Base-by-base conservation (phyloP, 2,329 filamentous ascomycete species). In the Ascochyta viciae-villosae region DNA sequence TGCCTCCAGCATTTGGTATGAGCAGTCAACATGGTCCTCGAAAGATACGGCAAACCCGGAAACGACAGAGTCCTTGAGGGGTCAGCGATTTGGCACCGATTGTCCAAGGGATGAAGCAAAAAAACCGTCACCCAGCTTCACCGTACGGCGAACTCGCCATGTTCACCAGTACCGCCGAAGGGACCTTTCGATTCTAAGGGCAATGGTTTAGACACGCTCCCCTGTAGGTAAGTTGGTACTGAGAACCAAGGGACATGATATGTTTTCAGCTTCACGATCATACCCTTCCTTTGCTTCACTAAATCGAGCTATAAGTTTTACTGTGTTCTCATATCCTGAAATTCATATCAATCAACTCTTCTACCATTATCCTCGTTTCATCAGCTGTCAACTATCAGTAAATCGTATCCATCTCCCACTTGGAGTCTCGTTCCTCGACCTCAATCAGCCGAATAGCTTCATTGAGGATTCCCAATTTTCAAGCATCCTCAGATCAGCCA, bases 81-180 rank as follows among this genome's bases (percentile, higher is more conserved):
- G 33, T 8, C 9, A 19, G 40, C 15, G 26, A 38, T n/a, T 39
- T 26, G 16, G 2, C 7, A 40, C 15, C 15, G 5, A 3, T 2
- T 4, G 10, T 27, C 29, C 13, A 27, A 29, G 23, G 31, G 33
- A 43, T 44, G 23, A 44, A 31, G 39, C 33, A 23, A 6, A 6
- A 3, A 31, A 4, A 23, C 19, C 4, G n/a, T 3, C 10, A 37
- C 6, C 3, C 15, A 39, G 15, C 24, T 45, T 42, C 42, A 50
- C 37, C 47, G 48, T 51, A 23, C 24, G 13, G n/a, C 3, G 26
- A 10, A 43, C 24, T 51, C 53, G 48, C 43, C 26, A 42, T 51
- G 47, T 16, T 40, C 43, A 27, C 38, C 29, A 50, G 41, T 15
- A 39, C 19, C 12, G 12, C 37, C 37, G 22, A 39, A 39, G 12